These are phyloP conservation scores for Starmerella asiatica DNA, from an alignment of 805 yeast species.

Conservation along the genomic window DNA sequence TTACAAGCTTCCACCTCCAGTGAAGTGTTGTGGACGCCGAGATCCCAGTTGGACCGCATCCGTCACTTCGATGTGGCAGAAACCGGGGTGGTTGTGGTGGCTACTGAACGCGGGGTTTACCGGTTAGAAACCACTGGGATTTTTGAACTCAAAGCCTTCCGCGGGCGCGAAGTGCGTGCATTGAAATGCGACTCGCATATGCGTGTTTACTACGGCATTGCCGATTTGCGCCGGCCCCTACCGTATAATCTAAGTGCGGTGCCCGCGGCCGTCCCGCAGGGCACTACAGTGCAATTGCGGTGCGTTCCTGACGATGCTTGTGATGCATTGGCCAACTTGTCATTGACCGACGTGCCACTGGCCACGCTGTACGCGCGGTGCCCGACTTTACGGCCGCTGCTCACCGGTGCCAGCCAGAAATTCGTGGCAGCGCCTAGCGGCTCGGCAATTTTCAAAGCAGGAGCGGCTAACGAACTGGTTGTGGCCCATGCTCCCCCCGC, in stretches of 20 bases:
- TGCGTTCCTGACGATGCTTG: no score
- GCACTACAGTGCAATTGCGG: no score
- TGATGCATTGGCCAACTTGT: no score
- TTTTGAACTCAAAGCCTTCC: slow-evolving; percentile 1
- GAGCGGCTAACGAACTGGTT: not conserved
- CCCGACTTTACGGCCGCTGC: slow-evolving; percentile 12
- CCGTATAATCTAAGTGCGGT: no score
- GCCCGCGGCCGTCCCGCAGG: no score
- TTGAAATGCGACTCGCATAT: not conserved
- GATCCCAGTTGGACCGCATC: slow-evolving; percentile 11
- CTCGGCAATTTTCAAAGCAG: slow-evolving; percentile 3
- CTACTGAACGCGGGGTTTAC: slow-evolving; percentile 17
- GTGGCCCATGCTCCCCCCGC: slow-evolving; percentile 3
- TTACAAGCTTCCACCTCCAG: not conserved
- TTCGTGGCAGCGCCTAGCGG: slow-evolving; percentile 11
- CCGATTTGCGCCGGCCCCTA: no score
- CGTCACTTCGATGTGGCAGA: slow-evolving; percentile 15
- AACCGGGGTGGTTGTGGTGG: slow-evolving; percentile 16
- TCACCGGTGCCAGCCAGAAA: not conserved
- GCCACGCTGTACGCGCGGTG: slow-evolving; percentile 18
- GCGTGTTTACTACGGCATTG: not conserved
- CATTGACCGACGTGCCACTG: slow-evolving; percentile 7
- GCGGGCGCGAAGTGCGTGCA: not conserved
- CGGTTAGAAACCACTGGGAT: slow-evolving; percentile 11
- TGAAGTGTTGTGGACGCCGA: slow-evolving; percentile 12